Conservation (phyloP, 2,329 filamentous ascomycete genomes). For the Colletotrichum siamense region DNA sequence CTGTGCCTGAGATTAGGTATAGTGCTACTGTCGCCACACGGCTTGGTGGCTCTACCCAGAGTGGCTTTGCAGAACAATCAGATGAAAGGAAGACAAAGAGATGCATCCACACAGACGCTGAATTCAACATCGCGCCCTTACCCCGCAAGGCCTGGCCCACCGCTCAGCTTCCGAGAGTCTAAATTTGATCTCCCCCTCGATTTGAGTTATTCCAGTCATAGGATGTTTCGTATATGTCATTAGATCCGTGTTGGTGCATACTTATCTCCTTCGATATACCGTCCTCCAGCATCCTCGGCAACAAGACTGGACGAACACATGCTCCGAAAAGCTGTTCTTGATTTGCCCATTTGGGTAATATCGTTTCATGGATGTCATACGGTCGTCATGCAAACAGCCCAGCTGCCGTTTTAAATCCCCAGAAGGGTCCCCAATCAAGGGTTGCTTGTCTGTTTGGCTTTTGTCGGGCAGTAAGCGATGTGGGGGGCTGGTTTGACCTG, state of each 20-base stretch:
- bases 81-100: background rate
- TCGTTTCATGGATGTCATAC: background rate
- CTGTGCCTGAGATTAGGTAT: background rate
- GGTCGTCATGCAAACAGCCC: background rate
- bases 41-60: background rate
- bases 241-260: background rate
- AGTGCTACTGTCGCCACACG: background rate
- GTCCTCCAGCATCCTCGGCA: background rate
- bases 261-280: background rate
- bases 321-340: background rate
- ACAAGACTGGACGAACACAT: background rate
- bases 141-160: background rate
- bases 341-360: background rate
- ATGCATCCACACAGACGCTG: background rate
- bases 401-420: background rate
- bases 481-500: background rate
- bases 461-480: background rate
- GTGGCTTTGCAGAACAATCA: background rate
- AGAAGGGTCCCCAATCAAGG: background rate
- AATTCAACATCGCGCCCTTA: background rate
- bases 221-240: background rate
- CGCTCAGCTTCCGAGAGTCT: background rate
- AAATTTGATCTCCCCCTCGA: background rate
- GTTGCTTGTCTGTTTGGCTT: background rate
- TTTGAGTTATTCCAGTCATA: background rate